These are phyloP conservation scores for Botryotinia narcissicola DNA, from an alignment of 2,329 filamentous ascomycete species.

Conservation along the genomic window DNA sequence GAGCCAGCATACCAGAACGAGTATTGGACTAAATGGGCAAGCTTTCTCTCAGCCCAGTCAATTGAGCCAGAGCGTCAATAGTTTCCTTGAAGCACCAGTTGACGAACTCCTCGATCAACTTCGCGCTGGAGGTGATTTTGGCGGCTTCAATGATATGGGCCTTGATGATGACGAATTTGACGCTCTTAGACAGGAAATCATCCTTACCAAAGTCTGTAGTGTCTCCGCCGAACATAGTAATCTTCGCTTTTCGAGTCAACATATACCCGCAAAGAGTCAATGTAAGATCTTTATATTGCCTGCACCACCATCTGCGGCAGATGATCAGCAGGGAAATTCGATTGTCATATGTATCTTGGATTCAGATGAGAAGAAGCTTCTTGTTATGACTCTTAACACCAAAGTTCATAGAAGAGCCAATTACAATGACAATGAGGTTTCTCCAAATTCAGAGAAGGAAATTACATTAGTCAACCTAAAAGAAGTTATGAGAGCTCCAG, in stretches of 20 bases:
- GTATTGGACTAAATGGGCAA: constrained; percentile 41
- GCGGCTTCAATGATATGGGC: constrained; percentile 70
- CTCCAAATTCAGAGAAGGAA: constrained; percentile 38
- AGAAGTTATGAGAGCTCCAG: constrained; percentile 50
- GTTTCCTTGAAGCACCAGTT: constrained; percentile 65
- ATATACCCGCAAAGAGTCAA: constrained; percentile 52
- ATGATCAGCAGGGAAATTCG: constrained; percentile 53
- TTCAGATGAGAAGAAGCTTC: constrained; percentile 62
- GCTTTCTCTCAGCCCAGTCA: constrained; percentile 31
- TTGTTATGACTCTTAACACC: constrained; percentile 62
- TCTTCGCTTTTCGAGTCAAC: constrained; percentile 57
- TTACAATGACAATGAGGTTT: constrained; percentile 22
- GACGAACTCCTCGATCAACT: constrained; percentile 69
- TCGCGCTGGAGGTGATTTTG: constrained; percentile 58
- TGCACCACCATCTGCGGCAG: constrained; percentile 54
- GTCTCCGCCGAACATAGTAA: constrained; percentile 61
- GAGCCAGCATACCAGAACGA: constrained; percentile 61
- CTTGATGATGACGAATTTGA: constrained; percentile 71
- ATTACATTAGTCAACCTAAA: constrained; percentile 34
- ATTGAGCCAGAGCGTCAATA: constrained; percentile 51
- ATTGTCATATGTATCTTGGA: constrained; percentile 70
- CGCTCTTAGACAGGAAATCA: constrained; percentile 68
- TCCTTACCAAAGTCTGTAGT: constrained; percentile 68
- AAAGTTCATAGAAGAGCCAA: constrained; percentile 34
- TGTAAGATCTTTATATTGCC: constrained; percentile 67